phyloP scores from a whole-genome alignment of 768 basidiomycete species.

The Suillus discolor region DNA sequence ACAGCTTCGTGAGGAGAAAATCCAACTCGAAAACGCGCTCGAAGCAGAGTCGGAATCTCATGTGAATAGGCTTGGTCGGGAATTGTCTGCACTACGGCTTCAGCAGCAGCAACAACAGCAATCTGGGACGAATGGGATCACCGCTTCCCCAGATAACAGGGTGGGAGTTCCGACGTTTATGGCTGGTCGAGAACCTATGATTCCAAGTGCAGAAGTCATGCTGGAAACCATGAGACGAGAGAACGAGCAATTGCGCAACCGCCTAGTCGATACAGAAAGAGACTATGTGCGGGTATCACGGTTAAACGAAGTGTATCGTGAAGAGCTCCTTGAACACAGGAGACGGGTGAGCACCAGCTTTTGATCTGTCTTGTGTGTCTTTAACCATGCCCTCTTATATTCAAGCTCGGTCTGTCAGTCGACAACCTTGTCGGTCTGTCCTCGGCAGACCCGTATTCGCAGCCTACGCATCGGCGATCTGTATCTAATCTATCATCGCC shows the following conservation, averaged over 20 bases:
- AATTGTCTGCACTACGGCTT: constrained; percentile 64
- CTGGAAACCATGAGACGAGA: constrained; percentile 76
- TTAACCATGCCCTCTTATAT: background rate
- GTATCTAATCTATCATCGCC: constrained; percentile 38
- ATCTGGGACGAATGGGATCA: constrained; percentile 20
- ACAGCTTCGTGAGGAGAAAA: constrained; percentile 84
- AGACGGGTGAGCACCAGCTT: constrained; percentile 55
- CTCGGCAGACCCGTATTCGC: constrained; percentile 66
- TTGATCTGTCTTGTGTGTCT: constrained; percentile 12
- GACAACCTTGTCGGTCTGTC: constrained; percentile 79
- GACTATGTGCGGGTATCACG: constrained; percentile 75
- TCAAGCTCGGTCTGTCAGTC: constrained; percentile 71
- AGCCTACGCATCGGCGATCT: constrained; percentile 66
- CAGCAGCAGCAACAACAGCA: constrained; percentile 51
- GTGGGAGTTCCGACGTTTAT: constrained; percentile 11
- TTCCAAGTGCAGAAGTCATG: constrained; percentile 56
- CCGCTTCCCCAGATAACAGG: constrained; percentile 31
- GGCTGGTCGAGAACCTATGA: constrained; percentile 31
- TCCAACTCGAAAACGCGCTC: constrained; percentile 76
- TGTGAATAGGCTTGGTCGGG: constrained; percentile 74
- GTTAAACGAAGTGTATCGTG: constrained; percentile 82
- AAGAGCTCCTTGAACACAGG: constrained; percentile 80
- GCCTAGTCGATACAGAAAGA: constrained; percentile 73
- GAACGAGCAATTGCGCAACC: constrained; percentile 71
- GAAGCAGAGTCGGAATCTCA: constrained; percentile 88